phyloP scores from a whole-genome alignment of 306 rosid species.

The Ochetophila trinervis region DNA sequence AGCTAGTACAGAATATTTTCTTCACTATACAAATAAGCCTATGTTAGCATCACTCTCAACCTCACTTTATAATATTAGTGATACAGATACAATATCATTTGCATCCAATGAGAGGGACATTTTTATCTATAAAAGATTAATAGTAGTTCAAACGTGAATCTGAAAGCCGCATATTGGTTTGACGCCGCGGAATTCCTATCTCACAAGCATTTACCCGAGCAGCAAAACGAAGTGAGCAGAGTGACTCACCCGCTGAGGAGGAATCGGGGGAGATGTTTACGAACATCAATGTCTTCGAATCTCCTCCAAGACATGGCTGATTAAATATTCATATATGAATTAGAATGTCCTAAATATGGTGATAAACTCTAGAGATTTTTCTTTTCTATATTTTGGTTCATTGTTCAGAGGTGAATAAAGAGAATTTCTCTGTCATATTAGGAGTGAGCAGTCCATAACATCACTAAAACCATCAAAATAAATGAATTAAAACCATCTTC shows the following conservation, averaged over 20 bases:
- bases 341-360: slow-evolving; percentile 17
- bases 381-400: too few relatives aligned
- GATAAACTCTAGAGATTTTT: neutral
- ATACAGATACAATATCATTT: slow-evolving; percentile 25
- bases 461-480: neutral
- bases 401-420: neutral
- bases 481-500: neutral
- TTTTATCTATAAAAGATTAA: slow-evolving; percentile 32
- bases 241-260: slow-evolving; percentile 72
- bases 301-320: slow-evolving; percentile 98
- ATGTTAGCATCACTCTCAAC: slow-evolving; percentile 57
- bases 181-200: slow-evolving; percentile 90
- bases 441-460: neutral
- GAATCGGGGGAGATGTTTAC: slow-evolving; percentile 86
- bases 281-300: slow-evolving; percentile 90
- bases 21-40: slow-evolving; percentile 63
- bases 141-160: slow-evolving; percentile 70
- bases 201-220: slow-evolving; percentile 95
- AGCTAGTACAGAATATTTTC: slow-evolving; percentile 21
- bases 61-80: slow-evolving; percentile 26
- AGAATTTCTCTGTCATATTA: neutral
- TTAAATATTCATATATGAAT: slow-evolving; percentile 23
- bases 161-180: slow-evolving; percentile 48
- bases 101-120: slow-evolving; percentile 27
- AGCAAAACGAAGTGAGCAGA: slow-evolving; percentile 92